Evolutionary conservation across 768 basidiomycete genomes (phyloP), one percentile per base, ranked within the genome.

Genomic region (Lactarius quietus): DNA sequence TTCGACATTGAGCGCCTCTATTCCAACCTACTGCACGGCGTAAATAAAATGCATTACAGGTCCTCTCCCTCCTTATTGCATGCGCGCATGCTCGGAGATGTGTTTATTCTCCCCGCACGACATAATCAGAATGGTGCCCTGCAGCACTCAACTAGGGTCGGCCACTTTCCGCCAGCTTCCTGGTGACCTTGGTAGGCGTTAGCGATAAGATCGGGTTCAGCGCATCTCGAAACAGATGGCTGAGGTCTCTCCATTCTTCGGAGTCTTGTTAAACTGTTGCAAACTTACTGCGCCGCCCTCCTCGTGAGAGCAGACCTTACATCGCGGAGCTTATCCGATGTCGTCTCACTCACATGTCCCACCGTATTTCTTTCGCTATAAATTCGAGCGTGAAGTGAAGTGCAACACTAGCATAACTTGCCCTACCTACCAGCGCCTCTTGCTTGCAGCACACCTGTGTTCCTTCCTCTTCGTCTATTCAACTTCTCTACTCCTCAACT

Each of bases 241-340:
- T 26, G 12, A 26, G 26, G 31, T 29, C 3, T 18, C 58, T 64
- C 58, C 58, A 64, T 64, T 54, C 31, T 54, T 10, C 48, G 48
- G 14, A 51, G 23, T 20, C 53, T 29, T 29, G 53, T 1, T 6
- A 3, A 31, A 18, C 29, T 9, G 53, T 54, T 53, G 17, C 29
- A n/a, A n/a, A n/a, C n/a, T n/a, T 33, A n/a, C 31, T 54, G 29
- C 53, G 29, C 53, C 53, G 17, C 53, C 2, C 31, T 2, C 31
- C 53, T n/a, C 62, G 62, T 57, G 56, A 31, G 62, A 63, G 26
- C 26, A 26, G 18, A 31, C 7, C 33, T 56, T 6, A 0, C 33
- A 35, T 39, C 55, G 60, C 64, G 64, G 64, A 57, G 60, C 56
- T 57, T 53, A 53, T 33, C 31, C 36, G 36, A 41, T 31, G 41